Percentiles rank a stretch among this genome's conserved stretches.
phyloP scores from a whole-genome alignment of 2,329 filamentous ascomycete species.

The Talaromyces sp. region DNA sequence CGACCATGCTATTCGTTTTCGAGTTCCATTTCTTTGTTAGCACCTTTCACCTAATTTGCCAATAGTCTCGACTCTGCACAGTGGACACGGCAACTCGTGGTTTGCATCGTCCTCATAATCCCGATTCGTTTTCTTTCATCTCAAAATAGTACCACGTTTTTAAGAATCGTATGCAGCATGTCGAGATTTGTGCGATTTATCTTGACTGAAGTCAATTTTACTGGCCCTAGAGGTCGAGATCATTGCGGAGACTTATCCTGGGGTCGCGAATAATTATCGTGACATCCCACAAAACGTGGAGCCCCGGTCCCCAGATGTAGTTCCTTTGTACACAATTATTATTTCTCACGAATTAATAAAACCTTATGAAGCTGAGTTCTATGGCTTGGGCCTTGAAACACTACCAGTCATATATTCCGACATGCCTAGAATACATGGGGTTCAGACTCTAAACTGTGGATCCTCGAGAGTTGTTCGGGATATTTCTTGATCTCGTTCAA shows the following conservation, averaged over 20 bases:
- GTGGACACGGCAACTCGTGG: background rate
- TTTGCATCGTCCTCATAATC: background rate
- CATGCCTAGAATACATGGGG: background rate
- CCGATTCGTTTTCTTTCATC: conserved; percentile 2
- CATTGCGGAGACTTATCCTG: background rate
- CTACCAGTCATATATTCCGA: background rate
- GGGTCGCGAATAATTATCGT: conserved; percentile 7
- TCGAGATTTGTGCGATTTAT: background rate
- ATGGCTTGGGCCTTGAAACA: background rate
- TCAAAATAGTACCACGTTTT: background rate
- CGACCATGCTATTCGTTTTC: background rate
- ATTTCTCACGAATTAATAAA: background rate
- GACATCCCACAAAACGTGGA: conserved; percentile 7
- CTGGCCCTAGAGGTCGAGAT: background rate
- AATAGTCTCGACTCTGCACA: background rate
- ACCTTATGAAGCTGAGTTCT: background rate
- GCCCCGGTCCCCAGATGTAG: background rate
- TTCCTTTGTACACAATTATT: background rate
- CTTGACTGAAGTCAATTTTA: background rate
- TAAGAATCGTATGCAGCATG: background rate
- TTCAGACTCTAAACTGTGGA: background rate
- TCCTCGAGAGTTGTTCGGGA: background rate
- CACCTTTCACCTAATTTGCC: background rate
- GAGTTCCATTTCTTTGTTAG: background rate
- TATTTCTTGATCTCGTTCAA: background rate